A percentile compares a stretch with the other conserved stretches of the same genome.
These are phyloP conservation scores for Fusarium zealandicum DNA, from an alignment of 2,329 filamentous ascomycete genomes.

Conservation along the genomic window DNA sequence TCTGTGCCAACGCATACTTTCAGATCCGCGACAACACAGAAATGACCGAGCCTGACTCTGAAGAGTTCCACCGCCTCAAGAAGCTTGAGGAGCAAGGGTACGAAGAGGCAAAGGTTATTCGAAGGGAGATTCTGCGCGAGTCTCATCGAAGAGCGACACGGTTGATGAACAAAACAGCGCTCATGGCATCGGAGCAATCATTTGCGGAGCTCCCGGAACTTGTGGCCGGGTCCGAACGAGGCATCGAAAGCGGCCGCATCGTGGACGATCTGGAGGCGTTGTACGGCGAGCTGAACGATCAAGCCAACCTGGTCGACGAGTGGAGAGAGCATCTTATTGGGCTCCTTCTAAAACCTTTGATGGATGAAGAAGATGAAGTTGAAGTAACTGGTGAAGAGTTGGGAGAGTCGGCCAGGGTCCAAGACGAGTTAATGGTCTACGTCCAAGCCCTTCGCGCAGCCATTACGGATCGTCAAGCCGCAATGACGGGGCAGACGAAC, in stretches of 20 bases:
- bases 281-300: slow-evolving; percentile 71
- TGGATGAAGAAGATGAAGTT: slow-evolving; percentile 78
- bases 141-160: slow-evolving; percentile 46
- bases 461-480: slow-evolving; percentile 79
- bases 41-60: slow-evolving; percentile 70
- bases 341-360: slow-evolving; percentile 74
- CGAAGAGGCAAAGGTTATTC: slow-evolving; percentile 76
- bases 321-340: slow-evolving; percentile 79
- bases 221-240: slow-evolving; percentile 60
- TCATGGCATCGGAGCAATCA: slow-evolving; percentile 58
- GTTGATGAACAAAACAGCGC: slow-evolving; percentile 69
- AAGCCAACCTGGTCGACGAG: slow-evolving; percentile 73
- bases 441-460: slow-evolving; percentile 78
- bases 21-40: slow-evolving; percentile 78
- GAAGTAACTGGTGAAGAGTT: slow-evolving; percentile 91
- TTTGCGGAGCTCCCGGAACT: slow-evolving; percentile 70
- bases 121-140: slow-evolving; percentile 78
- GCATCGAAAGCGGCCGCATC: slow-evolving; percentile 75
- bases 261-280: slow-evolving; percentile 72
- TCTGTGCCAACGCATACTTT: slow-evolving; percentile 81
- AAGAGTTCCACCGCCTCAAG: slow-evolving; percentile 71
- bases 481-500: slow-evolving; percentile 80
- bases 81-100: slow-evolving; percentile 76
- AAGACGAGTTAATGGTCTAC: slow-evolving; percentile 89
- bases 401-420: slow-evolving; percentile 82